These are phyloP conservation scores for Mrakiaceae sp. DNA, from an alignment of 1,284 basidiomycete species.

Conservation along the genomic window DNA sequence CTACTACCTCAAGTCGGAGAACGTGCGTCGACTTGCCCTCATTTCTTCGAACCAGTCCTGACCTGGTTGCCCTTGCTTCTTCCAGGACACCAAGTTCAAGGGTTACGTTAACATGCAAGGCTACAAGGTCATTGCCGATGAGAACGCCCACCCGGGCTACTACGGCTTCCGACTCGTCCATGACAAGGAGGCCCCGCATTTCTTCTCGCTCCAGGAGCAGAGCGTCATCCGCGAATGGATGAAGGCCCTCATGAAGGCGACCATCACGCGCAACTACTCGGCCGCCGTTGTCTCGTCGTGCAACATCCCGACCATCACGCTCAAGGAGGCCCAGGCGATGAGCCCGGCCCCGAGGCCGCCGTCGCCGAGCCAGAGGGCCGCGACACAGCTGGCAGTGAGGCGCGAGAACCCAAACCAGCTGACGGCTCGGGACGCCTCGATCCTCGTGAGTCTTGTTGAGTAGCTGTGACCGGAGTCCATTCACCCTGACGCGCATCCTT, in stretches of 20 bases:
- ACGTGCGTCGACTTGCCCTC: constrained; percentile 41
- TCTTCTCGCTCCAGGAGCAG: constrained; percentile 84
- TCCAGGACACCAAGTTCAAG: constrained; percentile 83
- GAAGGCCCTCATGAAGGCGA: constrained; percentile 99
- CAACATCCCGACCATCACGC: constrained; percentile 92
- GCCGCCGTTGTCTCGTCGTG: constrained; percentile 92
- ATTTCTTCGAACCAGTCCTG: constrained; percentile 13
- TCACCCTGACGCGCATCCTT: neutral
- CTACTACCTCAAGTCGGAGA: constrained; percentile 67
- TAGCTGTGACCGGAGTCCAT: too few relatives aligned
- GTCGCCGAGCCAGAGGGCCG: constrained; percentile 73
- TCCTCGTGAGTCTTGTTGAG: constrained; percentile 48
- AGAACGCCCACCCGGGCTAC: constrained; percentile 78
- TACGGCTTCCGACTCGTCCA: constrained; percentile 95
- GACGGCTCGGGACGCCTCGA: constrained; percentile 69
- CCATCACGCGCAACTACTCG: constrained; percentile 84
- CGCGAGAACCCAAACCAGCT: constrained; percentile 83
- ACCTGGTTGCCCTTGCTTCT: constrained; percentile 15
- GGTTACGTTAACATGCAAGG: constrained; percentile 86
- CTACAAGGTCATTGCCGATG: constrained; percentile 88
- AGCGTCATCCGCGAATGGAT: constrained; percentile 84
- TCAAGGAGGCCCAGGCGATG: constrained; percentile 90
- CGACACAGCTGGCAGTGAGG: constrained; percentile 76
- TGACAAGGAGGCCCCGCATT: constrained; percentile 75
- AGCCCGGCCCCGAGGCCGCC: constrained; percentile 89